Base-by-base conservation (phyloP, 345 rosid genomes). In the Lepidium sativum region DNA sequence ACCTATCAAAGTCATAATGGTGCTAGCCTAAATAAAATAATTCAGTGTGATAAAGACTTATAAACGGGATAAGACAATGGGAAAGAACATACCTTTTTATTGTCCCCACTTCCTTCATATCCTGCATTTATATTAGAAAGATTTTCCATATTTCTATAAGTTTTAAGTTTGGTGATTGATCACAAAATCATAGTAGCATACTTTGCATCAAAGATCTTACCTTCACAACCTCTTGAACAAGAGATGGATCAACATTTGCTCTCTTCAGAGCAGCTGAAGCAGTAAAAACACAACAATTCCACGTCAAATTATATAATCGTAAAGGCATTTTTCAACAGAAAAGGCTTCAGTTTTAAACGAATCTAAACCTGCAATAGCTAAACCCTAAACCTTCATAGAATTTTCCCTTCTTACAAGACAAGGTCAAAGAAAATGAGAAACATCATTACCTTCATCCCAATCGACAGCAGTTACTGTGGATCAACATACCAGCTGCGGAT, bases 171-270 rank as follows among this genome's bases (percentile, higher is more conserved):
- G n/a, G n/a, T n/a, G n/a, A n/a, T n/a, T n/a, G n/a, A n/a, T n/a
- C n/a, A n/a, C n/a, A n/a, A n/a, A n/a, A n/a, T n/a, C n/a, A n/a
- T n/a, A n/a, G n/a, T n/a, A n/a, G n/a, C n/a, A n/a, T n/a, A n/a
- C n/a, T n/a, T n/a, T n/a, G n/a, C n/a, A n/a, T n/a, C n/a, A n/a
- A n/a, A n/a, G n/a, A n/a, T n/a, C n/a, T n/a, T n/a, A n/a, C n/a
- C n/a, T n/a, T n/a, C n/a, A 82, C 61, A 62, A 94, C 96, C 80
- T 94, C 99, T 83, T 94, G 86, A 11, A 94, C 96, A 25, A 80
- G 88, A 34, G 92, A 77, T 38, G 99, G 89, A 77, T 90, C 92
- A 47, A 90, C 81, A 70, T 81, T 86, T 8, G 97, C 97, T 62
- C 96, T 84, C 68, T 83, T 88, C 49, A 94, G 82, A 67, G 99